Percentiles rank a stretch among this genome's conserved stretches.
Conservation (phyloP, 306 rosid species). For the Trifolium fragiferum region DNA sequence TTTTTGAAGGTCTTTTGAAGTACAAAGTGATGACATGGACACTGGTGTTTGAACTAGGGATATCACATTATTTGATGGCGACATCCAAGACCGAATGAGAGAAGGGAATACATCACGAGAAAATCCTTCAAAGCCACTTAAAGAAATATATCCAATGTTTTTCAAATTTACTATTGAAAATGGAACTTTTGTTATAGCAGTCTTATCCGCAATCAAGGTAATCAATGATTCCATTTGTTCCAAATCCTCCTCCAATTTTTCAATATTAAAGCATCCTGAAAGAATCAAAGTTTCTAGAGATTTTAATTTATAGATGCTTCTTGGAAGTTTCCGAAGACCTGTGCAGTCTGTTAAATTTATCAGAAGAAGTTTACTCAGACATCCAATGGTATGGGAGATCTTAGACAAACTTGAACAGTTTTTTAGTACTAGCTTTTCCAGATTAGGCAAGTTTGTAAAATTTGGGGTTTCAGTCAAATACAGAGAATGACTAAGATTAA, state of each 20-base stretch:
- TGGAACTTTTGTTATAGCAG: conserved; percentile 8
- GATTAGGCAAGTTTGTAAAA: conserved; percentile 3
- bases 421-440: conserved; percentile 8
- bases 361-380: background rate
- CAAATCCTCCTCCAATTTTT: conserved; percentile 2
- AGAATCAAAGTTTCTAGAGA: conserved; percentile 12
- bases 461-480: background rate
- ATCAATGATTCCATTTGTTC: conserved; percentile 8
- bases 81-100: conserved; percentile 9
- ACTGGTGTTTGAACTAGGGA: background rate
- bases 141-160: conserved; percentile 17
- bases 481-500: too few species aligned
- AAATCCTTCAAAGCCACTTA: background rate
- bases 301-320: conserved; percentile 8
- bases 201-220: conserved; percentile 9
- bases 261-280: conserved; percentile 10
- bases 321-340: background rate
- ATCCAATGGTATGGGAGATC: background rate
- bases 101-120: background rate
- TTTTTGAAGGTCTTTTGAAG: background rate
- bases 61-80: background rate
- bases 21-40: background rate
- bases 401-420: background rate
- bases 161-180: background rate
- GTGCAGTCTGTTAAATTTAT: background rate